Conservation (phyloP, 306 rosid genomes). For the Begonia loranthoides region DNA sequence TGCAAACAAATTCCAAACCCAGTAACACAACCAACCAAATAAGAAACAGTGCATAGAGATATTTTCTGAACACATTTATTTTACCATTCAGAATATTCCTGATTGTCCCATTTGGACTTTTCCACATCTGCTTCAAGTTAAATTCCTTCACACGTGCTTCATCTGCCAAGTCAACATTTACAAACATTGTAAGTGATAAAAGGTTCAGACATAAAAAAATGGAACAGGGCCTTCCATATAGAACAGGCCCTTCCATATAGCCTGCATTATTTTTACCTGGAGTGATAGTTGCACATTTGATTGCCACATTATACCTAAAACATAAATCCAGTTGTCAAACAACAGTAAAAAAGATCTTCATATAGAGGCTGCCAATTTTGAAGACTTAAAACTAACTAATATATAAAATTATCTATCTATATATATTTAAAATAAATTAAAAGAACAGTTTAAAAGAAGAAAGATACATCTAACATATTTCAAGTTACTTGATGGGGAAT, state of each 20-base stretch:
- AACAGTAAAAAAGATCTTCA: constrained; percentile 6
- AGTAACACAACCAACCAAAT: background rate
- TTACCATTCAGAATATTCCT: constrained; percentile 93
- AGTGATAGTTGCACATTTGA: constrained; percentile 97
- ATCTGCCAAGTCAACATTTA: constrained; percentile 31
- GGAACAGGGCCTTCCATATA: background rate
- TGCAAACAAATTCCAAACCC: constrained; percentile 15
- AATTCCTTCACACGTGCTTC: constrained; percentile 88
- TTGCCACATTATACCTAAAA: constrained; percentile 90
- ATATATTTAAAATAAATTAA: background rate
- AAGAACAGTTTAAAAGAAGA: background rate
- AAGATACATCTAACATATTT: background rate
- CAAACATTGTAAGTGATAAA: no score
- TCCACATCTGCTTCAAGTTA: constrained; percentile 85
- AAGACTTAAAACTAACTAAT: background rate
- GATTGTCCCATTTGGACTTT: constrained; percentile 95
- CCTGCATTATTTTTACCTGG: constrained; percentile 44
- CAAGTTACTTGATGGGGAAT: no score
- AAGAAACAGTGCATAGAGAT: no score
- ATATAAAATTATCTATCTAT: no score
- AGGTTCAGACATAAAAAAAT: background rate
- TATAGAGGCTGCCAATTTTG: constrained; percentile 2
- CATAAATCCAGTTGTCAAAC: constrained; percentile 8
- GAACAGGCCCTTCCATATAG: background rate
- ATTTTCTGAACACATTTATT: background rate